Evolutionary conservation across 129 eudicot genomes (phyloP), one percentile per base, ranked within the genome.

Genomic region (Dittrichia graveolens): DNA sequence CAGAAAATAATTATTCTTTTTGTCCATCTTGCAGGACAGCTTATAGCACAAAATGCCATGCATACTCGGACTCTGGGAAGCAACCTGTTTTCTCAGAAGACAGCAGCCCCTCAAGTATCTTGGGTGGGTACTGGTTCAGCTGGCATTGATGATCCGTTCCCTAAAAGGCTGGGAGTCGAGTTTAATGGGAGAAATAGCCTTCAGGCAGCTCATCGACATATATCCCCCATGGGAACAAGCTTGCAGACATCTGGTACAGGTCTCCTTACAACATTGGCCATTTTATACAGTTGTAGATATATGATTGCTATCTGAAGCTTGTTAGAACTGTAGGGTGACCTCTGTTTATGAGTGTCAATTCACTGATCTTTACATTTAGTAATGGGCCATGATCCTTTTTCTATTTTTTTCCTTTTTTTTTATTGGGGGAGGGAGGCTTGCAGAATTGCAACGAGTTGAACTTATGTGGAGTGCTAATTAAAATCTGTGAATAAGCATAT

Each of bases 151-250:
- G 71, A 61, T 65, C 84, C 68, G 12, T 85, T 85, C 66, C 89
- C 96, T 39, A 71, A 80, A 79, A 86, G 91, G 80, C 71, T 86
- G 4, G 96, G 89, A 45, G 71, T 81, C 63, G 87, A 81, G 62
- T 39, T 52, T 52, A 75, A 58, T 50, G 47, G 59, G 11, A 59
- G 56, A 61, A 65, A 53, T 50, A 66, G 65, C 75, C 45, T 71
- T 52, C 85, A 60, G 72, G 71, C 66, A 37, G 54, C 82, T 69
- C 64, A 40, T 9, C 37, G 64, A 64, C 73, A 62, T 63, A 31
- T 15, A 35, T 69, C 70, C 13, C 72, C 45, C 53, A 42, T 16
- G 73, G 81, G 70, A 61, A 71, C 67, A 67, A 75, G 54, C 54
- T 65, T 76, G 55, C 79, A 81, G 71, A 45, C 71, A 72, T 58